Evolutionary conservation across 768 basidiomycete species (phyloP).

Genomic region (Suillus subluteus): DNA sequence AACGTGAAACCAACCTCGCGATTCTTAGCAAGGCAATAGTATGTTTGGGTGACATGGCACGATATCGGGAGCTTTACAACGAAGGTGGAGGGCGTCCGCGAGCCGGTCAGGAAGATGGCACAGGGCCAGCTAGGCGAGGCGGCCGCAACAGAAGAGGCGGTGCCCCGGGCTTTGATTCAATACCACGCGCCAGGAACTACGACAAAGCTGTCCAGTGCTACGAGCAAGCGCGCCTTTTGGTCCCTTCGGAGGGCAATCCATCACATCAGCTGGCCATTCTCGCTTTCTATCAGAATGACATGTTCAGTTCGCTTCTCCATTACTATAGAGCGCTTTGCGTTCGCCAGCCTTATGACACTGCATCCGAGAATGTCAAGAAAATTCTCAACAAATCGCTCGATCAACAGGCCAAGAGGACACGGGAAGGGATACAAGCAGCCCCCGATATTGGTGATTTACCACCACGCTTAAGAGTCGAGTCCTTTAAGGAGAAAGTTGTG

Average conservation of each 20-base stretch:
- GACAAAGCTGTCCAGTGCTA: conserved; percentile 80
- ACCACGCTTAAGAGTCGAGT: conserved; percentile 58
- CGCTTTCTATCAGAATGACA: conserved; percentile 80
- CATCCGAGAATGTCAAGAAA: conserved; percentile 80
- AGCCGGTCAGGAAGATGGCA: conserved; percentile 68
- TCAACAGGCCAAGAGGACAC: conserved; percentile 51
- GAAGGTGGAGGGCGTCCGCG: conserved; percentile 67
- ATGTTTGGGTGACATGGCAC: conserved; percentile 91
- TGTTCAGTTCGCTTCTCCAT: conserved; percentile 78
- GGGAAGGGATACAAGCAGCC: conserved; percentile 39
- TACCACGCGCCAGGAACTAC: conserved; percentile 68
- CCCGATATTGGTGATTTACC: conserved; percentile 39
- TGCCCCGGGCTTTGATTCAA: conserved; percentile 42
- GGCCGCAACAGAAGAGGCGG: conserved; percentile 55
- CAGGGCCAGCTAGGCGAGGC: conserved; percentile 39
- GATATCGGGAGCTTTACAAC: conserved; percentile 91
- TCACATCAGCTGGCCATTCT: conserved; percentile 97
- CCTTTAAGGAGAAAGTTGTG: conserved; percentile 75
- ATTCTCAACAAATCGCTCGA: conserved; percentile 70
- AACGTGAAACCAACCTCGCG: conserved; percentile 67
- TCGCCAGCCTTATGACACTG: conserved; percentile 82
- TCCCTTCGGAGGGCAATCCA: conserved; percentile 90
- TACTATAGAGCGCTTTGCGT: conserved; percentile 94
- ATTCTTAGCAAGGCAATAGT: conserved; percentile 87
- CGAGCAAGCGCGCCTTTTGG: conserved; percentile 78